Evolutionary conservation across 2,329 filamentous ascomycete species (phyloP), one percentile per base, ranked within the genome.

Genomic region (Botrytis medusae): DNA sequence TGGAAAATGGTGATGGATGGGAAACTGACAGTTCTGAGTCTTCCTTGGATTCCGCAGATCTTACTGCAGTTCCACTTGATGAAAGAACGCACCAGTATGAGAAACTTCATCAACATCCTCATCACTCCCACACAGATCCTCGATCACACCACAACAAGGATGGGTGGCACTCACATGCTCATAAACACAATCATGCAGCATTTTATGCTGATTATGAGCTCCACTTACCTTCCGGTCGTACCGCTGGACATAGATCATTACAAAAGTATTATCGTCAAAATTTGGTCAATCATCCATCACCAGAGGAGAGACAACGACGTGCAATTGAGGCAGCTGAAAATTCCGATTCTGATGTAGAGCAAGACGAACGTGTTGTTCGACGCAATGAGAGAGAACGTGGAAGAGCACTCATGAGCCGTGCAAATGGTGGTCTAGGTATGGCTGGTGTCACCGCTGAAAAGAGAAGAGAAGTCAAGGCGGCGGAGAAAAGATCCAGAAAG

Each of bases 141-240:
- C 88, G 92, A 37, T 87, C 90, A 32, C 93, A 95, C 80, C 92
- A 90, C 76, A 91, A 92, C 77, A 89, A 86, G 69, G 91, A 95
- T 80, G 92, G 93, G 71, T 95, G 89, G 85, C 92, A 97, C 81
- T 95, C 92, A 4, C 93, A 94, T 81, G 92, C 92, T 2, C 92
- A 97, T 83, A 92, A 93, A 77, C 88, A 91, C 77, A 77, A 80
- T 71, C 88, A 92, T 75, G 91, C 93, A 54, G 93, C 93, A 34
- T 97, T 97, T 82, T 91, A 97, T 80, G 93, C 97, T 78, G 96
- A 99, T 62, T 95, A 93, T 79, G 96, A 98, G 82, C 88, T 99
- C 71, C 94, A 99, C 80, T 89, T 99, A 20, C 96, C 96, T 1
- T 94, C 92, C 7, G 96, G 96, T 71, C 92, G 93, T 75, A 92